Conservation (phyloP, 176 grass and related monocot genomes). For the Eremochloa ophiuroides region DNA sequence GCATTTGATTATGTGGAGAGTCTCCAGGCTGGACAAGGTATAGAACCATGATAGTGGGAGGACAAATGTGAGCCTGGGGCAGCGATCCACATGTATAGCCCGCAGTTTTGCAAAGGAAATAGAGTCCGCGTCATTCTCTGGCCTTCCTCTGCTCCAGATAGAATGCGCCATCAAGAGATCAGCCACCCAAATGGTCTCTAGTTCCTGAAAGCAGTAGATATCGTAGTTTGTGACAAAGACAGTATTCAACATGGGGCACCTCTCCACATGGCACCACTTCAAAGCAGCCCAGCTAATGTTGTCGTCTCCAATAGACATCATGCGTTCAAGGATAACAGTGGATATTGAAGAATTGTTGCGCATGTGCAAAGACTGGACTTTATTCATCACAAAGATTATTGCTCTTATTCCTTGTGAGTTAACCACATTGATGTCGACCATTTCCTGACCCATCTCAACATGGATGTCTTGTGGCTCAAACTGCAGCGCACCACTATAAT, state of each 20-base stretch:
- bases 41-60: neutral
- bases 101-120: neutral
- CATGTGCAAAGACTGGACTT: too few species aligned
- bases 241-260: neutral
- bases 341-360: too few species aligned
- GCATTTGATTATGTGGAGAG: neutral
- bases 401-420: neutral
- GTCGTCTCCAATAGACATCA: too few species aligned
- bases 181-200: neutral
- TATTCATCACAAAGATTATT: neutral
- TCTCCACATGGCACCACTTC: neutral
- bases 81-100: neutral
- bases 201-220: neutral
- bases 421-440: neutral
- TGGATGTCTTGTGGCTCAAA: neutral
- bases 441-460: neutral
- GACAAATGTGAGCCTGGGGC: neutral
- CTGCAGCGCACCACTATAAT: too few species aligned
- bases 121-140: fast-evolving
- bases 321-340: too few species aligned
- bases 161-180: neutral
- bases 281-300: too few species aligned
- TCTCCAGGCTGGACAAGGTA: neutral
- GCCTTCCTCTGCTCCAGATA: neutral
- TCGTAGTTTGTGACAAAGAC: neutral